Evolutionary conservation across 1,139 yeast species (phyloP).

Genomic region (Suzukiozyma palmioleophila): DNA sequence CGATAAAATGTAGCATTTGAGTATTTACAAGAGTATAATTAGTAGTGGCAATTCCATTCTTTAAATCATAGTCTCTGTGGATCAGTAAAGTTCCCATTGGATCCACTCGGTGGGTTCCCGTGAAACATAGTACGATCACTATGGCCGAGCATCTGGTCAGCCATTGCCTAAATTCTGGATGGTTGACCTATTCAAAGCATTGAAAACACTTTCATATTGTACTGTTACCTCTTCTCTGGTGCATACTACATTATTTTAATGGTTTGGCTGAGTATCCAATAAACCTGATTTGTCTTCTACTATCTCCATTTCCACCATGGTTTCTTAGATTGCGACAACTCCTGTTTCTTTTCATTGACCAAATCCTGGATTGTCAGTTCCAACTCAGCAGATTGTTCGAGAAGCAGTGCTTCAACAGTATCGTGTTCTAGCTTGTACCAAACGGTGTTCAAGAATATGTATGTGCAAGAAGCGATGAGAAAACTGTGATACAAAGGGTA

Average conservation of each 20-base stretch:
- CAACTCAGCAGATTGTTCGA: slow-evolving; percentile 19
- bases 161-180: too few species aligned
- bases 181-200: too few species aligned
- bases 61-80: too few species aligned
- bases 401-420: slow-evolving; percentile 23
- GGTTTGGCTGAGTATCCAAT: background rate
- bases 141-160: too few species aligned
- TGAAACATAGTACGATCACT: too few species aligned
- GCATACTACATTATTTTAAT: background rate
- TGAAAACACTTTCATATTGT: too few species aligned
- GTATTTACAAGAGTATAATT: too few species aligned
- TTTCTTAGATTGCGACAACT: slow-evolving; percentile 8
- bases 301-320: slow-evolving; percentile 6
- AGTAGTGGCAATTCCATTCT: too few species aligned
- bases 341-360: slow-evolving; percentile 25
- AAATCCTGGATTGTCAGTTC: slow-evolving; percentile 30
- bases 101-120: too few species aligned
- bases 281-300: background rate
- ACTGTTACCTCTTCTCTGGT: too few species aligned
- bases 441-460: slow-evolving; percentile 31
- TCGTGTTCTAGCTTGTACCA: slow-evolving; percentile 31
- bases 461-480: slow-evolving; percentile 37
- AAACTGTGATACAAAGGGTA: slow-evolving; percentile 38
- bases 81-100: too few species aligned
- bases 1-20: too few species aligned